Conservation (phyloP, 805 yeast species). For the Candida silvicultrix region DNA sequence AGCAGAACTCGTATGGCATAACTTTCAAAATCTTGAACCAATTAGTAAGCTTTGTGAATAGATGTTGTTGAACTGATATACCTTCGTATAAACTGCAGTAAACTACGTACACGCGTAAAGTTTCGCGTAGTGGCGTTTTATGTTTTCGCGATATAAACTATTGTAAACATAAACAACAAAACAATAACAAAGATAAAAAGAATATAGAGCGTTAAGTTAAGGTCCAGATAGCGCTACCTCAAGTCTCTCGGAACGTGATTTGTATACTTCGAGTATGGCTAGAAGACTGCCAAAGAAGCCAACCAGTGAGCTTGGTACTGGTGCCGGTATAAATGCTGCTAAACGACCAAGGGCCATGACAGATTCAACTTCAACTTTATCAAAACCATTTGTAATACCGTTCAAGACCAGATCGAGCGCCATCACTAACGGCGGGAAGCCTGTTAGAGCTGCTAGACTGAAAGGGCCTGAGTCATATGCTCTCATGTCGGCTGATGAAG, state of each 20-base stretch:
- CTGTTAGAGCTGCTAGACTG: slow-evolving; percentile 25
- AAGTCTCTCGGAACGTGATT: too few relatives aligned
- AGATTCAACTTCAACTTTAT: slow-evolving; percentile 45
- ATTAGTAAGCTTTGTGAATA: too few relatives aligned
- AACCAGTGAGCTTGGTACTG: slow-evolving; percentile 51
- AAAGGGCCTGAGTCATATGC: slow-evolving; percentile 35
- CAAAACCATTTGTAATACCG: slow-evolving; percentile 68
- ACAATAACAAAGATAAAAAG: not conserved
- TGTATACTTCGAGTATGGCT: slow-evolving; percentile 21
- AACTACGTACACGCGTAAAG: too few relatives aligned
- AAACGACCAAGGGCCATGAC: slow-evolving; percentile 47
- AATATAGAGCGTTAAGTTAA: too few relatives aligned
- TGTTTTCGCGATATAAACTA: not conserved
- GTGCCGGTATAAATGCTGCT: slow-evolving; percentile 58
- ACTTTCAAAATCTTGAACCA: too few relatives aligned
- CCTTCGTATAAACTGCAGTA: too few relatives aligned
- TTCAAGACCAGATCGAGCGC: slow-evolving; percentile 28
- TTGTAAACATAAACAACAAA: not conserved
- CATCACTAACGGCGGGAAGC: slow-evolving; percentile 12
- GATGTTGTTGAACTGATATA: too few relatives aligned
- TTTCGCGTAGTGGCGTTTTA: not conserved
- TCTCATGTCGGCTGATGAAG: slow-evolving; percentile 25
- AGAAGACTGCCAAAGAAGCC: slow-evolving; percentile 36
- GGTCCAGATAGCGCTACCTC: too few relatives aligned
- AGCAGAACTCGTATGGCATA: too few relatives aligned